phyloP scores from a whole-genome alignment of 345 rosid genomes.

The Salix udensis region DNA sequence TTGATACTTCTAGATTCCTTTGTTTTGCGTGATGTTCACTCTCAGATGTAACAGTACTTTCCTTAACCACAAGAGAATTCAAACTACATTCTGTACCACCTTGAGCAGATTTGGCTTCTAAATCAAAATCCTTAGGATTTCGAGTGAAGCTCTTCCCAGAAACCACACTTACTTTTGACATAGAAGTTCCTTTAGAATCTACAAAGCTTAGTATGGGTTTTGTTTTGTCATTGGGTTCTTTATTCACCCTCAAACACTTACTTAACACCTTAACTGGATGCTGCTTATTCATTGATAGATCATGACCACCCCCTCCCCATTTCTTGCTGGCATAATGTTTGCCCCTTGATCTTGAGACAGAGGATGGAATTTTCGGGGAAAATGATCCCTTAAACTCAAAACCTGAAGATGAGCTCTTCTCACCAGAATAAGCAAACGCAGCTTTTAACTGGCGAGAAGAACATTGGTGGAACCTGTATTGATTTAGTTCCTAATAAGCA shows the following conservation, averaged over 20 bases:
- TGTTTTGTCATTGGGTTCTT: constrained; percentile 19
- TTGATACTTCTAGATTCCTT: constrained; percentile 28
- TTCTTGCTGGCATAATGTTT: constrained; percentile 40
- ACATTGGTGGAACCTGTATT: constrained; percentile 51
- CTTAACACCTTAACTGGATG: constrained; percentile 30
- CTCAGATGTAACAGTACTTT: constrained; percentile 40
- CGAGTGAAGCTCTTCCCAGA: constrained; percentile 19
- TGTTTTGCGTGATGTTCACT: constrained; percentile 26
- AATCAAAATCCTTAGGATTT: constrained; percentile 12
- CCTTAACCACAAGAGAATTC: constrained; percentile 19
- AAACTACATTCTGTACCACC: constrained; percentile 11
- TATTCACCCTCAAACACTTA: constrained; percentile 14
- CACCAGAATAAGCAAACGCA: constrained; percentile 31
- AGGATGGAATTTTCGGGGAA: constrained; percentile 45
- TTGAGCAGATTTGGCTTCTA: constrained; percentile 8
- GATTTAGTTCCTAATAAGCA: constrained; percentile 4
- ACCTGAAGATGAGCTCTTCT: constrained; percentile 18
- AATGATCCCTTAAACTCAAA: constrained; percentile 21
- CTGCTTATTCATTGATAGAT: constrained; percentile 19
- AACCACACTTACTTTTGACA: constrained; percentile 19
- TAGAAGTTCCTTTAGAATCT: constrained; percentile 30
- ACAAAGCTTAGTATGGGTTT: constrained; percentile 32
- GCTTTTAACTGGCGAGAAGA: constrained; percentile 49
- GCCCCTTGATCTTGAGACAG: constrained; percentile 62
- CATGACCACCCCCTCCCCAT: constrained; percentile 18